phyloP scores from a whole-genome alignment of 2,329 filamentous ascomycete genomes.

The Colletotrichum simmondsii region DNA sequence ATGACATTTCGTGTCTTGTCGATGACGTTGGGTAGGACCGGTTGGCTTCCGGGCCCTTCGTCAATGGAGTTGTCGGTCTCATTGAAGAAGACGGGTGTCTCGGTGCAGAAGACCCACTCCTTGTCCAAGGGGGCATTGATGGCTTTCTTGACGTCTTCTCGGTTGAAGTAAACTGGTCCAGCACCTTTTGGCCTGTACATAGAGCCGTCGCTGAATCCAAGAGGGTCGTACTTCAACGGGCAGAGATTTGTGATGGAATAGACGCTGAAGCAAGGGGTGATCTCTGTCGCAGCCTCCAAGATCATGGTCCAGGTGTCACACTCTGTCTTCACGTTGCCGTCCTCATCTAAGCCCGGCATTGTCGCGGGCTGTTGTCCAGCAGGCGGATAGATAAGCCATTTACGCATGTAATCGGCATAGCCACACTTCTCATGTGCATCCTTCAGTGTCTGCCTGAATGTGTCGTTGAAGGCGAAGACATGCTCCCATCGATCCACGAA shows the following conservation, averaged over 20 bases:
- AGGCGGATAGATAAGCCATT: slow-evolving; percentile 77
- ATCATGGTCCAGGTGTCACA: slow-evolving; percentile 69
- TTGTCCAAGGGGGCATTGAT: slow-evolving; percentile 69
- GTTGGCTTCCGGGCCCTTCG: slow-evolving; percentile 59
- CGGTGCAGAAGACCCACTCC: slow-evolving; percentile 55
- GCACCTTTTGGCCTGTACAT: slow-evolving; percentile 72
- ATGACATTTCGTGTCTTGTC: slow-evolving; percentile 79
- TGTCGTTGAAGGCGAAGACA: slow-evolving; percentile 73
- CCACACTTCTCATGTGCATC: slow-evolving; percentile 67
- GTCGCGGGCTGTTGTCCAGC: slow-evolving; percentile 65
- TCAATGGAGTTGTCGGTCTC: slow-evolving; percentile 58
- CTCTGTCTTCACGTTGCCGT: slow-evolving; percentile 47
- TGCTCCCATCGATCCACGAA: slow-evolving; percentile 71
- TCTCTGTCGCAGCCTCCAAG: slow-evolving; percentile 58
- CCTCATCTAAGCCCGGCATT: slow-evolving; percentile 54
- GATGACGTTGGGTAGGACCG: slow-evolving; percentile 76
- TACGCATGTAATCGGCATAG: slow-evolving; percentile 68
- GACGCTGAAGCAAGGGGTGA: slow-evolving; percentile 84
- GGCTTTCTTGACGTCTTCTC: slow-evolving; percentile 74
- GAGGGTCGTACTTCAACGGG: slow-evolving; percentile 74
- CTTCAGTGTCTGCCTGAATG: slow-evolving; percentile 63
- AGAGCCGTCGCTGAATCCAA: slow-evolving; percentile 75
- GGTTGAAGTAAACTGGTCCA: slow-evolving; percentile 74
- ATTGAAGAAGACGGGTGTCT: slow-evolving; percentile 49
- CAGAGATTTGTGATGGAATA: slow-evolving; percentile 81